phyloP scores from a whole-genome alignment of 164 flowering plant genomes.

The Cinnamomum micranthum region DNA sequence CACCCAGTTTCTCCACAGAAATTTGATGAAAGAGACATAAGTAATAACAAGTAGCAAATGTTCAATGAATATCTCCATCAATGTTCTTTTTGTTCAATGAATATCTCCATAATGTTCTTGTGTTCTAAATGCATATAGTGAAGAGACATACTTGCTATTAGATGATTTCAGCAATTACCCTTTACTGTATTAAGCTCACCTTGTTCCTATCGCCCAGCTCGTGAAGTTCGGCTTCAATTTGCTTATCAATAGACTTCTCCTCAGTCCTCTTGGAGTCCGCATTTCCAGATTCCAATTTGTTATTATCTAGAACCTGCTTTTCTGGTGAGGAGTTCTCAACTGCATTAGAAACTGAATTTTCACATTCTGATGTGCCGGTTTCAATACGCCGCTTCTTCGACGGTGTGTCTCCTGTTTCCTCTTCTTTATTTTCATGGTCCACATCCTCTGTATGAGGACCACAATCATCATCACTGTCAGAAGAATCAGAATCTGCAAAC shows the following conservation, averaged over 20 bases:
- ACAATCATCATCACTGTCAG: slow-evolving; percentile 42
- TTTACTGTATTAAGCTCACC: slow-evolving; percentile 32
- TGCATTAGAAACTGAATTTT: background rate
- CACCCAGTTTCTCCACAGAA: background rate
- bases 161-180: background rate
- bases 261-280: slow-evolving; percentile 22
- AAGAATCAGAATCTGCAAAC: slow-evolving; percentile 67
- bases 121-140: background rate
- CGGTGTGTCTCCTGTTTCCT: slow-evolving; percentile 40
- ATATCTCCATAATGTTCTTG: background rate
- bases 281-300: slow-evolving; percentile 20
- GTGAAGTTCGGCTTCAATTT: slow-evolving; percentile 78
- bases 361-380: background rate
- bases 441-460: slow-evolving; percentile 18
- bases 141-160: background rate
- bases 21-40: background rate
- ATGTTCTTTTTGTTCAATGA: background rate
- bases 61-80: background rate
- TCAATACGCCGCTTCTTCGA: slow-evolving; percentile 35
- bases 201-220: slow-evolving; percentile 78
- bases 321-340: background rate
- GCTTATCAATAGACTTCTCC: slow-evolving; percentile 67
- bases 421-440: slow-evolving; percentile 19
- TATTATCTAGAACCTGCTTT: slow-evolving; percentile 37
- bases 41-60: background rate